Evolutionary conservation across 495 filamentous ascomycete genomes (phyloP), one percentile per base, ranked within the genome.

Genomic region (Annulohypoxylon stygium): DNA sequence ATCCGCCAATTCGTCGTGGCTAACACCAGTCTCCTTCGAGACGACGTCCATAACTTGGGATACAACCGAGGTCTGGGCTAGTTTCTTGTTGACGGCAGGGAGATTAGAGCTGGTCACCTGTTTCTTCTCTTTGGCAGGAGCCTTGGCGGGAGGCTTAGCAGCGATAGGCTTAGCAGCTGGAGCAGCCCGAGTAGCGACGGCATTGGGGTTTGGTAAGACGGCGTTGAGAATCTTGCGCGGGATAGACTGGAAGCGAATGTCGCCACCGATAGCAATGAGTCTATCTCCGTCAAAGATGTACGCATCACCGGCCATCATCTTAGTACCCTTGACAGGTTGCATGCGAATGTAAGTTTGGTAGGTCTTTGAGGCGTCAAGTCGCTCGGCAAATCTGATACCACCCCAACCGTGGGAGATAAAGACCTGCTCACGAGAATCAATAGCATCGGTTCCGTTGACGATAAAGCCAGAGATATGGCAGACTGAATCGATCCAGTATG

Each of bases 371-470:
- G 86, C 82, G 20, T 84, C 81, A 16, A 95, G 85, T 39, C 87
- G 85, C 74, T 91, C 89, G 67, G 90, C 85, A 67, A 94, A 89
- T 14, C 89, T 85, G 83, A 95, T 87, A 0, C 87, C 90, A 69
- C 92, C 89, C 90, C 93, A 92, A n/a, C 92, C 91, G 74, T 95
- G 93, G 47, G 90, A 92, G 65, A 95, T 89, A 76, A 89, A 95
- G 34, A 93, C 90, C 50, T 89, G 83, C 63, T 92, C 88, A 65
- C 88, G 88, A 0, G 89, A 90, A 71, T 94, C 90, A 2, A 90
- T 86, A 23, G 86, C 87, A 75, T 93, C 92, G 63, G 89, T 93
- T 12, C 88, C 92, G 75, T 95, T 95, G 82, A 93, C 90, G 69
- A 91, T 90, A 79, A 96, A 95, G 16, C 93, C 93, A 9, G 91